Evolutionary conservation across 2,329 filamentous ascomycete species (phyloP).

Genomic region (Escovopsis sp.): DNA sequence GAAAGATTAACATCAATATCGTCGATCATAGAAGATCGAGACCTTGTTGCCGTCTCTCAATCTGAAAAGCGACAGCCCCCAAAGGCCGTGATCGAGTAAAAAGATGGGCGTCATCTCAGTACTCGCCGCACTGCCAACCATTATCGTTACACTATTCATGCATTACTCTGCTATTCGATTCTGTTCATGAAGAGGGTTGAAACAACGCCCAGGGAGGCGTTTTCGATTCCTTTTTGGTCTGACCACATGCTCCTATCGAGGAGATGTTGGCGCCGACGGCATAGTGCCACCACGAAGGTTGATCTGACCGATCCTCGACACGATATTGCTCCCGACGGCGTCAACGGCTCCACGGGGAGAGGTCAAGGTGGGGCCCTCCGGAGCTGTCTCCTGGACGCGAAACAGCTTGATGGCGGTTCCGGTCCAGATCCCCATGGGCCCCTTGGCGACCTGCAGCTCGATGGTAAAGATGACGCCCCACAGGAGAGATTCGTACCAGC

Average conservation of each 20-base stretch:
- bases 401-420: slow-evolving; percentile 81
- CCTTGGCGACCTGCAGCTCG: slow-evolving; percentile 77
- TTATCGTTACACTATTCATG: too few species aligned
- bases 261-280: slow-evolving; percentile 8
- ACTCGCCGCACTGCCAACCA: too few species aligned
- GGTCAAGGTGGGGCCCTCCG: slow-evolving; percentile 65
- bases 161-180: too few species aligned
- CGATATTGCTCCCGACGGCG: slow-evolving; percentile 80
- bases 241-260: neutral
- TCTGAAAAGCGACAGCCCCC: too few species aligned
- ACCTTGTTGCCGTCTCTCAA: too few species aligned
- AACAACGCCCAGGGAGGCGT: too few species aligned
- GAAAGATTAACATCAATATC: too few species aligned
- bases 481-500: slow-evolving; percentile 89
- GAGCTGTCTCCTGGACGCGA: slow-evolving; percentile 70
- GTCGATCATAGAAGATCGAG: too few species aligned
- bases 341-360: slow-evolving; percentile 85
- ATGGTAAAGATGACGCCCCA: slow-evolving; percentile 88
- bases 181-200: too few species aligned
- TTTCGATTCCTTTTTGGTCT: too few species aligned
- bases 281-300: slow-evolving; percentile 44
- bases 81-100: too few species aligned
- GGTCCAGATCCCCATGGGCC: slow-evolving; percentile 88
- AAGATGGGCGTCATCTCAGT: too few species aligned
- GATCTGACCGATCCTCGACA: slow-evolving; percentile 70